Evolutionary conservation across 768 basidiomycete species (phyloP).

Genomic region (Kwoniella botswanensis): DNA sequence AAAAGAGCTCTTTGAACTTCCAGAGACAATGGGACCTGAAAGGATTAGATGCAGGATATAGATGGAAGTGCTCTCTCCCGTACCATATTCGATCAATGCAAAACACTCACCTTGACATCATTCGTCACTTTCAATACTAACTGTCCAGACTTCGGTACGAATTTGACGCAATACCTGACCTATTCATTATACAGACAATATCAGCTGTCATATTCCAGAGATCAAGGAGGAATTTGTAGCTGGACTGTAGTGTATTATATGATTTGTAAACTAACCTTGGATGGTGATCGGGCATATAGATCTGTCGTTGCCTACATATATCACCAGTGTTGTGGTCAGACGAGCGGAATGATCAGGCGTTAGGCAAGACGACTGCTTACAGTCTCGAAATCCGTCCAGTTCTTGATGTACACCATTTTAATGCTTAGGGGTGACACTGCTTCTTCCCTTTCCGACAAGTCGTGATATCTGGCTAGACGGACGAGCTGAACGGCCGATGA

Average conservation of each 20-base stretch:
- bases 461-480: not conserved
- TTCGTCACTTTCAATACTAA: constrained; percentile 94
- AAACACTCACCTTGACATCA: constrained; percentile 72
- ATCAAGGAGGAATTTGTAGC: no score
- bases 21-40: not conserved
- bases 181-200: constrained; percentile 54
- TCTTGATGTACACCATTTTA: constrained; percentile 56
- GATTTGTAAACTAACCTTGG: constrained; percentile 64
- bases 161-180: constrained; percentile 92
- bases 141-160: constrained; percentile 80
- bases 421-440: not conserved
- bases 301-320: constrained; percentile 73
- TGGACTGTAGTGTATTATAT: not conserved
- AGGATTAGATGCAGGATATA: not conserved
- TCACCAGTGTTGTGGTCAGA: not conserved
- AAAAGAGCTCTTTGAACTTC: not conserved
- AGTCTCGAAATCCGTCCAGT: constrained; percentile 58
- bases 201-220: not conserved
- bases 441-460: not conserved
- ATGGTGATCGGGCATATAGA: constrained; percentile 79
- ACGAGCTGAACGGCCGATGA: no score
- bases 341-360: not conserved
- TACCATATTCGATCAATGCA: not conserved
- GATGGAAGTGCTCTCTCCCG: not conserved
- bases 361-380: constrained; percentile 25